A percentile compares a stretch with the other conserved stretches of the same genome.
phyloP scores from a whole-genome alignment of 306 rosid genomes.

The Spatholobus suberectus region DNA sequence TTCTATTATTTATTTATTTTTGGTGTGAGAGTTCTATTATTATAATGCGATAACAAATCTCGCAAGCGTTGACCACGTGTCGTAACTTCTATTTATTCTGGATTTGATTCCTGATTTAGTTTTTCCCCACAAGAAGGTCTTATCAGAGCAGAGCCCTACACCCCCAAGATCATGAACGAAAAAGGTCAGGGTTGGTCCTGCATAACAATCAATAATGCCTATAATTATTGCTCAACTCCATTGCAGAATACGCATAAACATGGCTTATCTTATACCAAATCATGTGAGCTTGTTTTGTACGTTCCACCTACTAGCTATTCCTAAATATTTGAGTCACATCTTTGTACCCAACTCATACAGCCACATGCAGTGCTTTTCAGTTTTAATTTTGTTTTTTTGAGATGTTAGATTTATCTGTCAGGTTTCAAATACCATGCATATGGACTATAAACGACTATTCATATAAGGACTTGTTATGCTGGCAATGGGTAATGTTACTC shows the following conservation, averaged over 20 bases:
- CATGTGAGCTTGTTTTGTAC: conserved; percentile 38
- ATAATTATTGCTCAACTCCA: conserved; percentile 17
- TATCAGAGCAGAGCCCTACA: not conserved
- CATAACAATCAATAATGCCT: conserved; percentile 40
- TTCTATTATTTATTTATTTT: no score
- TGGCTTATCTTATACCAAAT: conserved; percentile 39
- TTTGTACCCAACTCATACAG: conserved; percentile 3
- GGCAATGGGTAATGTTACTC: not conserved
- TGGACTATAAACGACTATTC: not conserved
- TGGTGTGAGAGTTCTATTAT: not conserved
- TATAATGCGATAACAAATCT: not conserved
- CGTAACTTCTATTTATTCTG: not conserved
- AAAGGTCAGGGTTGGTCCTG: not conserved
- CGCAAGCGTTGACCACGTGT: not conserved
- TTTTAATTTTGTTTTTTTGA: not conserved
- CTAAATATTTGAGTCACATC: not conserved
- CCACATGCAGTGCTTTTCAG: conserved; percentile 22
- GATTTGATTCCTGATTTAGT: not conserved
- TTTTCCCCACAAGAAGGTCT: not conserved
- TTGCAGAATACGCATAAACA: not conserved
- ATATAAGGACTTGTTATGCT: not conserved
- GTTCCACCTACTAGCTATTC: conserved; percentile 36
- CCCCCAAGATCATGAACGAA: not conserved
- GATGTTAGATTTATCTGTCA: not conserved
- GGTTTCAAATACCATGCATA: not conserved